Evolutionary conservation across 2,329 filamentous ascomycete genomes (phyloP).

Genomic region (Raffaelea albimanens): DNA sequence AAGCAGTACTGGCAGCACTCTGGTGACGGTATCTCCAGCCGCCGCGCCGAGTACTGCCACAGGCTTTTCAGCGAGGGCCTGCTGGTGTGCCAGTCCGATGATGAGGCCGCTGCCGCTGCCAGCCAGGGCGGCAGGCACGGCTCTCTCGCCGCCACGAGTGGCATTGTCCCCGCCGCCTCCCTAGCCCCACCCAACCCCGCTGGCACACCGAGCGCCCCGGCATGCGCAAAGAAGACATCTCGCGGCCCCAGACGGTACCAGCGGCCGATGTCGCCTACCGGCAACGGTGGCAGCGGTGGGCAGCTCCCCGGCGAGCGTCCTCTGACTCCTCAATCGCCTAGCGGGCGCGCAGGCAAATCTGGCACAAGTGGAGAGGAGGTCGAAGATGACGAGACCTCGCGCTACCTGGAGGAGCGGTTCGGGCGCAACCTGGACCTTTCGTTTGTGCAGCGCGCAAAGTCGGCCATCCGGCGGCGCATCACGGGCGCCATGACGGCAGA

Average conservation of each 20-base stretch:
- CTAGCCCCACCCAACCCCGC: conserved; percentile 9
- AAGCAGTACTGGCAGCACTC: conserved; percentile 98
- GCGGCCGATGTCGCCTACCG: conserved; percentile 35
- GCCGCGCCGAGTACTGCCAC: conserved; percentile 83
- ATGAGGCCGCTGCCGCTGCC: neutral
- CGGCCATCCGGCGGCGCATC: conserved; percentile 79
- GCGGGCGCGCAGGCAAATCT: conserved; percentile 5
- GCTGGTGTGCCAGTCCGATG: conserved; percentile 25
- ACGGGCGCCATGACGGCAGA: conserved; percentile 73
- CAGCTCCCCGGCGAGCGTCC: conserved; percentile 3
- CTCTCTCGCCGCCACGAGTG: neutral
- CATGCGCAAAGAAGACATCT: conserved; percentile 26
- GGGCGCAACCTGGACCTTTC: conserved; percentile 80
- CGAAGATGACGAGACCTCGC: conserved; percentile 53
- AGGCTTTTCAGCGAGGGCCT: conserved; percentile 62
- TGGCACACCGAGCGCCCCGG: conserved; percentile 16
- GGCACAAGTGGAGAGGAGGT: conserved; percentile 12
- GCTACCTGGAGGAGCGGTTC: conserved; percentile 89
- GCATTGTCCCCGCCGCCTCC: neutral
- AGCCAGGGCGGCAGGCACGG: neutral
- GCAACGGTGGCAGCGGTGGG: neutral
- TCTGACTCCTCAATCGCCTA: conserved; percentile 4
- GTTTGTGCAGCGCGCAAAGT: conserved; percentile 70
- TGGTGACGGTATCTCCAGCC: conserved; percentile 84
- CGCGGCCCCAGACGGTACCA: conserved; percentile 80